These are phyloP conservation scores for Crithidia fasciculata DNA, from an alignment of 208 protist genomes.

Conservation along the genomic window DNA sequence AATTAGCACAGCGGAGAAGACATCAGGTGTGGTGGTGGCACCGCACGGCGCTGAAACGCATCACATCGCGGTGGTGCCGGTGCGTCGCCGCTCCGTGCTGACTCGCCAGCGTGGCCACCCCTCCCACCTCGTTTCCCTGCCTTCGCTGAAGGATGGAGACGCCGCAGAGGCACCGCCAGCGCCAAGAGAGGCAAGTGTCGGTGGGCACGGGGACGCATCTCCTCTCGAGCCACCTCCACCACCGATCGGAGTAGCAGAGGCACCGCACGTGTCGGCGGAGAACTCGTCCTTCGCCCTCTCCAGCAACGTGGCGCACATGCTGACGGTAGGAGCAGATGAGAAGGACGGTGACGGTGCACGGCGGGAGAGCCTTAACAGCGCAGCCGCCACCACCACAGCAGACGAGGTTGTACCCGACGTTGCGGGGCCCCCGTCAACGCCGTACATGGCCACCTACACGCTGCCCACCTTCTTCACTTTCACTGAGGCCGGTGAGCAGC, in stretches of 20 bases:
- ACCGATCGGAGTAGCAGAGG: neutral
- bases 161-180: neutral
- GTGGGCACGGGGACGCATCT: no score
- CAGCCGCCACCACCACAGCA: neutral
- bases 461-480: conserved; percentile 5
- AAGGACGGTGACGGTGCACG: neutral
- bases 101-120: conserved; percentile 11
- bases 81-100: conserved; percentile 18
- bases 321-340: neutral
- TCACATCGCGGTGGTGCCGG: neutral
- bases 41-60: neutral
- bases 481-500: neutral
- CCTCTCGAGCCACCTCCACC: neutral
- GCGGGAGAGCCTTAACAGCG: neutral
- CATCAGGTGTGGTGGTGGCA: no score
- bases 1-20: neutral
- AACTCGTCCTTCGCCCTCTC: neutral
- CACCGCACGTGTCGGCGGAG: neutral
- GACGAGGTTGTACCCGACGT: neutral
- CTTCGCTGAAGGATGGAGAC: neutral
- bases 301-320: neutral
- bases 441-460: neutral
- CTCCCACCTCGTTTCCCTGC: neutral
- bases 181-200: neutral
- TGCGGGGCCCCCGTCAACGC: neutral